Conservation (phyloP, 2,329 filamentous ascomycete genomes). For the Phaeosphaeriaceae sp. region DNA sequence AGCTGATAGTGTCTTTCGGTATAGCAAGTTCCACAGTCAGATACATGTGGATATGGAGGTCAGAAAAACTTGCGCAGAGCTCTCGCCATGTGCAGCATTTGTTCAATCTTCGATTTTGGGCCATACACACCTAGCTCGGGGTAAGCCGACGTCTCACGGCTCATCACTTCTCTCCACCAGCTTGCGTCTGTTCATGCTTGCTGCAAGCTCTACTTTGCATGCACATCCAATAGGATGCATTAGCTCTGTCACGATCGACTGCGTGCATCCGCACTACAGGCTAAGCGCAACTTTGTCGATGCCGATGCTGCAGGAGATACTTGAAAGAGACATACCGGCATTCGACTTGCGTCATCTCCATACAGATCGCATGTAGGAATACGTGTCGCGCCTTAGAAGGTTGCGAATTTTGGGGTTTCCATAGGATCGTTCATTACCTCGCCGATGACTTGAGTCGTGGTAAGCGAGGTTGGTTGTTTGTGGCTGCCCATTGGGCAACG, state of each 20-base stretch:
- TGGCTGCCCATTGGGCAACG: background rate
- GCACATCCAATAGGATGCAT: background rate
- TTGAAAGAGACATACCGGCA: background rate
- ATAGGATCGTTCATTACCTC: background rate
- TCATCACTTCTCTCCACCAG: background rate
- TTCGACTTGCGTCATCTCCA: background rate
- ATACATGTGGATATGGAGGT: too few species aligned
- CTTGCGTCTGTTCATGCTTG: background rate
- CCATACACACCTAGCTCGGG: too few species aligned
- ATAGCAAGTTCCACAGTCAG: too few species aligned
- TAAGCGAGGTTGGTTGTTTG: background rate
- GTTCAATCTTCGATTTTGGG: too few species aligned
- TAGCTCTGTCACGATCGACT: background rate
- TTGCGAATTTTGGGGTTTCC: background rate
- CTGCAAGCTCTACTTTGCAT: background rate
- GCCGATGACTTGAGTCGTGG: background rate
- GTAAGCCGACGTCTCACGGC: background rate
- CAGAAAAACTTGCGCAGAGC: too few species aligned
- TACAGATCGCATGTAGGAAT: background rate
- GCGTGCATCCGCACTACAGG: background rate
- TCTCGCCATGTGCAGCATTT: too few species aligned
- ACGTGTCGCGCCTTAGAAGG: background rate
- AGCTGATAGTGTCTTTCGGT: too few species aligned
- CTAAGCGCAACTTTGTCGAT: background rate
- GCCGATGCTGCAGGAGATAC: background rate